A percentile compares a stretch with the other conserved stretches of the same genome.
phyloP scores from a whole-genome alignment of 2,329 filamentous ascomycete genomes.

The Cordyceps sp. region DNA sequence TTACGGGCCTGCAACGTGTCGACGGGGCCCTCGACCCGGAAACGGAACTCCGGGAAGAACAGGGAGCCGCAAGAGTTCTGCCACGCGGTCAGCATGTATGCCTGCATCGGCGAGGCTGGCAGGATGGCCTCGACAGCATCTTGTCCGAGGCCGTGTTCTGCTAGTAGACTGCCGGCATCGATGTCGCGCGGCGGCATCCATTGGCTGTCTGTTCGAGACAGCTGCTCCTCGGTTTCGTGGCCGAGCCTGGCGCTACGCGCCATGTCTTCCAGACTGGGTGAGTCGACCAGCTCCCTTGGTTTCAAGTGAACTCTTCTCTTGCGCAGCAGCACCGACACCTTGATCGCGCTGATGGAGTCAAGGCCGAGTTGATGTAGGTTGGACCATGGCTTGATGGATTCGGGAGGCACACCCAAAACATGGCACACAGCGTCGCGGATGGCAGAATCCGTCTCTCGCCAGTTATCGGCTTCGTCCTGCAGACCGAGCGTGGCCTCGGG shows the following conservation, averaged over 20 bases:
- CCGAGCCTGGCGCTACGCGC: conserved; percentile 14
- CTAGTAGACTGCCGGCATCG: conserved; percentile 20
- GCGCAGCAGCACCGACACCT: conserved; percentile 55
- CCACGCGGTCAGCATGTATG: conserved; percentile 69
- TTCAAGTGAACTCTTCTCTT: conserved; percentile 43
- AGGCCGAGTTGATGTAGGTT: conserved; percentile 74
- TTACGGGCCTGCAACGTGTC: conserved; percentile 23
- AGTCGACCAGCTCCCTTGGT: conserved; percentile 55
- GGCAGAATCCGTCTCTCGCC: conserved; percentile 16
- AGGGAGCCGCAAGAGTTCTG: conserved; percentile 45
- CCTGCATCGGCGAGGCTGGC: conserved; percentile 61
- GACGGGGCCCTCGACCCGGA: conserved; percentile 27
- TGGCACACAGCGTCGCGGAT: conserved; percentile 32
- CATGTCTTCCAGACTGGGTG: conserved; percentile 50
- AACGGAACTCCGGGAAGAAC: conserved; percentile 62
- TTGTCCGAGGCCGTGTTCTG: conserved; percentile 19
- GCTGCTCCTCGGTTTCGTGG: not conserved
- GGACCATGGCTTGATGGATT: conserved; percentile 40
- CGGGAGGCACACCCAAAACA: conserved; percentile 42
- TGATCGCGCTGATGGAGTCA: conserved; percentile 85
- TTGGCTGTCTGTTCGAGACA: not conserved
- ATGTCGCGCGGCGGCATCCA: conserved; percentile 19
- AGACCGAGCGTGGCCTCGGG: not conserved
- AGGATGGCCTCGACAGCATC: conserved; percentile 38
- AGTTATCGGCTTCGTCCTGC: conserved; percentile 6